A percentile compares a stretch with the other conserved stretches of the same genome.
phyloP scores from a whole-genome alignment of 2,329 filamentous ascomycete species.

The Colletotrichum tanaceti region DNA sequence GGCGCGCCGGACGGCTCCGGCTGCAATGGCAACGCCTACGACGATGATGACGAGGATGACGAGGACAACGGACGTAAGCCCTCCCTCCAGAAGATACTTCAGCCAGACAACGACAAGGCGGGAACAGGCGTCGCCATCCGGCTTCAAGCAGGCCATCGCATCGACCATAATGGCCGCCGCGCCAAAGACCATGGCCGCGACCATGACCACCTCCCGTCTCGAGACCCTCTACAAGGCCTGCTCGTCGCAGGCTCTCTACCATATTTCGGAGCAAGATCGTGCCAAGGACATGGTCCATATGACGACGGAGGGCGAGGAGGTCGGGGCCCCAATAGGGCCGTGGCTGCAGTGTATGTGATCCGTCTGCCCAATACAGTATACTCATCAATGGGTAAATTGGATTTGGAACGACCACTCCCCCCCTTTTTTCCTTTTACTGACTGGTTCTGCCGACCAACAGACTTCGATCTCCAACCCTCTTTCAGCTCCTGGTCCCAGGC shows the following conservation, averaged over 20 bases:
- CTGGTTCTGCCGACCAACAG: slow-evolving; percentile 56
- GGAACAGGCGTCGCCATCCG: slow-evolving; percentile 1
- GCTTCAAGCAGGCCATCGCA: slow-evolving; percentile 33
- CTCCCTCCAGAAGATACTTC: slow-evolving; percentile 49
- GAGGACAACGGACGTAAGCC: slow-evolving; percentile 5
- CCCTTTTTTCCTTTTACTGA: slow-evolving; percentile 4
- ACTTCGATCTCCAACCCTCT: slow-evolving; percentile 81
- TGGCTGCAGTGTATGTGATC: slow-evolving; percentile 80
- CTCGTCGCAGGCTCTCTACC: slow-evolving; percentile 78
- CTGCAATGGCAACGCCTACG: slow-evolving; percentile 17
- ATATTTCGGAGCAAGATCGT: slow-evolving; percentile 74
- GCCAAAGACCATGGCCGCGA: slow-evolving; percentile 38
- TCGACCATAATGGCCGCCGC: slow-evolving; percentile 35
- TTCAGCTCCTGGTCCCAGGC: slow-evolving; percentile 98
- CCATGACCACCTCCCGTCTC: slow-evolving; percentile 35
- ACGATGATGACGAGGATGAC: slow-evolving; percentile 1
- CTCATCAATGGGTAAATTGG: no score
- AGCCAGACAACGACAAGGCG: slow-evolving; percentile 50
- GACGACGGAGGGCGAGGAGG: slow-evolving; percentile 82
- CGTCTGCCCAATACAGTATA: neutral
- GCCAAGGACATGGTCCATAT: slow-evolving; percentile 75
- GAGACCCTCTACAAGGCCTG: slow-evolving; percentile 83
- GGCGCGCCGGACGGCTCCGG: slow-evolving; percentile 5
- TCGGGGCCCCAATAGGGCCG: slow-evolving; percentile 78
- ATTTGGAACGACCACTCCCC: neutral